Conservation (phyloP, 306 rosid species). For the Cicer pinnatifidum region DNA sequence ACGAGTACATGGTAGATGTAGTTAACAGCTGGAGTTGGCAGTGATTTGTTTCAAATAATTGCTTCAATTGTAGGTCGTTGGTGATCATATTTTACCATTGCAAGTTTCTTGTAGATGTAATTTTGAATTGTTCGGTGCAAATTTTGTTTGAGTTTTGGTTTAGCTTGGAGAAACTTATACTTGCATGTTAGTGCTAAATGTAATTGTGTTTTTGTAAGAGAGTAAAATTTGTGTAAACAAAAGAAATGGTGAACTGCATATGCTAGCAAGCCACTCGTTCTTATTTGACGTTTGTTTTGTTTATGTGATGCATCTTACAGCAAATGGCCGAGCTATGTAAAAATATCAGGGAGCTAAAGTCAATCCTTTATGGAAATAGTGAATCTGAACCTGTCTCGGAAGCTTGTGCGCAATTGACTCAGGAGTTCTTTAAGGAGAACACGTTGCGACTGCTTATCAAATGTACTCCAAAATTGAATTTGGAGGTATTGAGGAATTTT, state of each 20-base stretch:
- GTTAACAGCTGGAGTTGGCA: not conserved
- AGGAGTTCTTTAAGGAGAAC: slow-evolving; percentile 85
- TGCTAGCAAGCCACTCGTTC: not conserved
- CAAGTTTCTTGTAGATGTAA: not conserved
- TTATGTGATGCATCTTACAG: slow-evolving; percentile 46
- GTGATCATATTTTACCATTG: slow-evolving; percentile 28
- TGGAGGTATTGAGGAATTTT: slow-evolving; percentile 68
- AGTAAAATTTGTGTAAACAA: not conserved
- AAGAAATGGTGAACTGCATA: not conserved
- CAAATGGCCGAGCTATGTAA: slow-evolving; percentile 79
- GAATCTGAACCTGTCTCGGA: slow-evolving; percentile 95
- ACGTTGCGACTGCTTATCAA: slow-evolving; percentile 74
- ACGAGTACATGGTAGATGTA: not conserved
- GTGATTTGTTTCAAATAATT: slow-evolving; percentile 4
- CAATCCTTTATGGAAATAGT: slow-evolving; percentile 87
- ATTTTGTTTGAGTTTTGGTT: slow-evolving; percentile 6
- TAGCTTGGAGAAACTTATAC: not conserved
- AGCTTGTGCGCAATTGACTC: slow-evolving; percentile 90
- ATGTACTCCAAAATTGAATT: slow-evolving; percentile 85
- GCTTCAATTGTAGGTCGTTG: not conserved
- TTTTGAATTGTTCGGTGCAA: not conserved
- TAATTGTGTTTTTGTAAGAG: slow-evolving; percentile 2
- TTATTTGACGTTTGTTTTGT: slow-evolving; percentile 38
- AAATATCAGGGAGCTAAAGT: slow-evolving; percentile 86
- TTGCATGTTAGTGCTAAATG: slow-evolving; percentile 7